Percentiles rank a stretch among this genome's conserved stretches.
Conservation (phyloP, 306 rosid species). For the Trichosanthes truncata region DNA sequence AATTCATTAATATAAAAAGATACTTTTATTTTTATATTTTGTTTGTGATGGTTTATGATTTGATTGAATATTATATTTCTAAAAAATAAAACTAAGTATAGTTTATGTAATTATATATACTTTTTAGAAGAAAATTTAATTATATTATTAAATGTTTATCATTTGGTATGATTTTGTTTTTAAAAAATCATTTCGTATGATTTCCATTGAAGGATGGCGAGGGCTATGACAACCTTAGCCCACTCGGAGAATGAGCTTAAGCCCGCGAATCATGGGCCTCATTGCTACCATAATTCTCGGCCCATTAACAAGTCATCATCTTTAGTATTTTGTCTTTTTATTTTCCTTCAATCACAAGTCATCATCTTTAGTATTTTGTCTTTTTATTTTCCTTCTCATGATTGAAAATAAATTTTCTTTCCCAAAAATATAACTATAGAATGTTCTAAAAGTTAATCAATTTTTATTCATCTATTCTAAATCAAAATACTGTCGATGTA, state of each 20-base stretch:
- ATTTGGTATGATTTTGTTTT: background rate
- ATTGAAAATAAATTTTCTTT: background rate
- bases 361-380: background rate
- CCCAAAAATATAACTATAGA: background rate
- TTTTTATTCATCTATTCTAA: background rate
- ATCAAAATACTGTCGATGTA: no score
- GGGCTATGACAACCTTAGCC: background rate
- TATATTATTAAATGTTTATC: background rate
- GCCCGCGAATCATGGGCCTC: background rate
- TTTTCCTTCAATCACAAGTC: no score
- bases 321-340: background rate
- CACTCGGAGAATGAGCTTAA: background rate
- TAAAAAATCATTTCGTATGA: no score
- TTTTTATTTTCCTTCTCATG: background rate
- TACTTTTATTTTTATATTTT: background rate
- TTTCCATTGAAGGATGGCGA: background rate
- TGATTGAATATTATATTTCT: background rate
- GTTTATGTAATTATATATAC: no score
- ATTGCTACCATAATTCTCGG: background rate
- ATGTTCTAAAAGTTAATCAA: background rate
- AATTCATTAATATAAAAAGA: background rate
- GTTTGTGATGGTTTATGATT: background rate
- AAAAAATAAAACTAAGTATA: no score
- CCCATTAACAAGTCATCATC: background rate
- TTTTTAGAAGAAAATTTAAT: no score